A percentile compares a stretch with the other conserved stretches of the same genome.
phyloP scores from a whole-genome alignment of 2,329 filamentous ascomycete species.

The Monosporascus sp. region DNA sequence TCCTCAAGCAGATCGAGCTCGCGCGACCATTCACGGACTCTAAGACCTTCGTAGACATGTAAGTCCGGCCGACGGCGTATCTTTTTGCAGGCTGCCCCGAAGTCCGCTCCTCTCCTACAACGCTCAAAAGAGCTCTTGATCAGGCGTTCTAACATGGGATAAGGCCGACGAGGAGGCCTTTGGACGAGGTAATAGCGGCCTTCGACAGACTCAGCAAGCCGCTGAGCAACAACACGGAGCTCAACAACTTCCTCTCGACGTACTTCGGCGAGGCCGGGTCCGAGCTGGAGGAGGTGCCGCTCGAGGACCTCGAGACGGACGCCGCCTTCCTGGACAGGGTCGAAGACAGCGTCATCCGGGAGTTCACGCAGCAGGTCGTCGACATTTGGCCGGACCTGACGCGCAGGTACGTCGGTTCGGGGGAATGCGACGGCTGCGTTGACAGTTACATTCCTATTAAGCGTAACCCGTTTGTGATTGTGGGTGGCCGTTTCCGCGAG shows the following conservation, averaged over 20 bases:
- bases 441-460: constrained; percentile 62
- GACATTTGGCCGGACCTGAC: constrained; percentile 66
- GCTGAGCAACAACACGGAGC: constrained; percentile 55
- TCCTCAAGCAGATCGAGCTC: constrained; percentile 57
- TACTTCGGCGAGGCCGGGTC: constrained; percentile 60
- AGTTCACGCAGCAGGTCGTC: constrained; percentile 60
- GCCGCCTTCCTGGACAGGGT: constrained; percentile 53
- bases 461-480: constrained; percentile 59
- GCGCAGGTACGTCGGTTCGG: constrained; percentile 47
- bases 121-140: too few relatives aligned
- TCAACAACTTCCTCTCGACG: constrained; percentile 55
- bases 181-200: constrained; percentile 55
- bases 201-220: constrained; percentile 56
- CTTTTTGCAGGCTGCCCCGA: not conserved
- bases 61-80: constrained; percentile 20
- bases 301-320: constrained; percentile 46
- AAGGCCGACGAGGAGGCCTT: constrained; percentile 53
- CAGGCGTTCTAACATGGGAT: constrained; percentile 5
- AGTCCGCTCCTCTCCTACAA: too few relatives aligned
- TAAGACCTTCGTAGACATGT: constrained; percentile 69
- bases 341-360: constrained; percentile 50
- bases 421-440: constrained; percentile 53
- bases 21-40: constrained; percentile 60
- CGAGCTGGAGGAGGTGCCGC: constrained; percentile 52
- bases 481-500: constrained; percentile 65